phyloP scores from a whole-genome alignment of 345 rosid genomes.

The Hibiscus trionum region DNA sequence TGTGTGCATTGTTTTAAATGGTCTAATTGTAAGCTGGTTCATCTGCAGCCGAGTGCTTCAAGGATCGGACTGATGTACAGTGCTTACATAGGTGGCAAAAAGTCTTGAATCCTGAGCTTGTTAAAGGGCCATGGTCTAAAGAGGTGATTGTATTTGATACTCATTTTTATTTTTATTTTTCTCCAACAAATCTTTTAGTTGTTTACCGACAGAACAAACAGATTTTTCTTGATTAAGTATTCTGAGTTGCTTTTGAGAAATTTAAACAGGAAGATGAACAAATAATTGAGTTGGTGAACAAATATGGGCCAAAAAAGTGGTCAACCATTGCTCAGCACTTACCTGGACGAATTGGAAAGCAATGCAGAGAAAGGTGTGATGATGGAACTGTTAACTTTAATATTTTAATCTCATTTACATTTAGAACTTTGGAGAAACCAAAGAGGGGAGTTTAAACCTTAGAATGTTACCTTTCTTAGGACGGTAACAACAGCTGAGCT shows the following conservation, averaged over 20 bases:
- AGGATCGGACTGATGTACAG: slow-evolving; percentile 98
- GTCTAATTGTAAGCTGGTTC: slow-evolving; percentile 27
- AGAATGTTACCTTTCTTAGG: background rate
- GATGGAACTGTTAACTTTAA: slow-evolving; percentile 5
- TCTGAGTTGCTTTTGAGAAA: slow-evolving; percentile 11
- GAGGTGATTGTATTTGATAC: slow-evolving; percentile 50
- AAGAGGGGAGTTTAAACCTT: background rate
- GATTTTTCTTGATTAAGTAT: background rate
- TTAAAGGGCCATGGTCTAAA: slow-evolving; percentile 99
- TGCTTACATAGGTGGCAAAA: slow-evolving; percentile 99
- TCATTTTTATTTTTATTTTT: background rate
- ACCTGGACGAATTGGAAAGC: slow-evolving; percentile 99
- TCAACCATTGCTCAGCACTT: slow-evolving; percentile 89
- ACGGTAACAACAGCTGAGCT: background rate
- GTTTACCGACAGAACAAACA: background rate
- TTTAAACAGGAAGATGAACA: slow-evolving; percentile 74
- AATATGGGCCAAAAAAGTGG: slow-evolving; percentile 93
- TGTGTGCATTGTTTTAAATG: background rate
- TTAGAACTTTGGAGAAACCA: background rate
- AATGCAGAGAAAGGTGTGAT: slow-evolving; percentile 86
- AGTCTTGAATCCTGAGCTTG: slow-evolving; percentile 96
- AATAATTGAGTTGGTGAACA: slow-evolving; percentile 74
- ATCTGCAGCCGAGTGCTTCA: slow-evolving; percentile 90
- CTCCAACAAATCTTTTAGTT: slow-evolving; percentile 1
- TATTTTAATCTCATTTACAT: background rate